Percentiles rank a stretch among this genome's conserved stretches.
phyloP scores from a whole-genome alignment of 257 asterid genomes.

The Fraxinus cuspidata region DNA sequence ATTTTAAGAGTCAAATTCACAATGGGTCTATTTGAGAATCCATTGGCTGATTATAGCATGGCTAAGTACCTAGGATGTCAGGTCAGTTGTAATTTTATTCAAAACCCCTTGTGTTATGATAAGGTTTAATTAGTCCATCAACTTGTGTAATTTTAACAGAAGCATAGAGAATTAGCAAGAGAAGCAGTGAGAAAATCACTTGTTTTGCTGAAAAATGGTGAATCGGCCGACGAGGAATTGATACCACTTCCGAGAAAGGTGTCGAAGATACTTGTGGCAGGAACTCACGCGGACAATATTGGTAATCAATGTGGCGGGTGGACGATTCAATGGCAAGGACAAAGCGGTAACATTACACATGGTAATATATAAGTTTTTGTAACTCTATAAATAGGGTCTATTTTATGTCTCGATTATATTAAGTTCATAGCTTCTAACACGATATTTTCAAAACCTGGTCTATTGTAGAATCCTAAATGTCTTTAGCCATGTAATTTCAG shows the following conservation, averaged over 20 bases:
- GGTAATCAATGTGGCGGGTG: slow-evolving; percentile 24
- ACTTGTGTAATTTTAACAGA: neutral
- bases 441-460: no score
- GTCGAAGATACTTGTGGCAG: slow-evolving; percentile 15
- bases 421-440: no score
- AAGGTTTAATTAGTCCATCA: neutral
- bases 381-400: neutral
- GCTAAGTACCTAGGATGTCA: slow-evolving; percentile 10
- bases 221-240: neutral
- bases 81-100: neutral
- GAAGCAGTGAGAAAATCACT: slow-evolving; percentile 26
- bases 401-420: neutral
- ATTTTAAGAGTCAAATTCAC: slow-evolving; percentile 9
- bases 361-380: neutral
- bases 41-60: slow-evolving; percentile 8
- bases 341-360: neutral
- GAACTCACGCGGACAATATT: slow-evolving; percentile 15
- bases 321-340: slow-evolving; percentile 8
- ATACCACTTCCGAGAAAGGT: slow-evolving; percentile 11
- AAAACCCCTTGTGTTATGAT: neutral
- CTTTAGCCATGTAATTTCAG: neutral
- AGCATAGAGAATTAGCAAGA: slow-evolving; percentile 22
- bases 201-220: neutral
- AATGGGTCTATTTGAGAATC: slow-evolving; percentile 12
- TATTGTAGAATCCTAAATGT: no score